phyloP scores from a whole-genome alignment of 257 asterid genomes.

The Striga asiatica region DNA sequence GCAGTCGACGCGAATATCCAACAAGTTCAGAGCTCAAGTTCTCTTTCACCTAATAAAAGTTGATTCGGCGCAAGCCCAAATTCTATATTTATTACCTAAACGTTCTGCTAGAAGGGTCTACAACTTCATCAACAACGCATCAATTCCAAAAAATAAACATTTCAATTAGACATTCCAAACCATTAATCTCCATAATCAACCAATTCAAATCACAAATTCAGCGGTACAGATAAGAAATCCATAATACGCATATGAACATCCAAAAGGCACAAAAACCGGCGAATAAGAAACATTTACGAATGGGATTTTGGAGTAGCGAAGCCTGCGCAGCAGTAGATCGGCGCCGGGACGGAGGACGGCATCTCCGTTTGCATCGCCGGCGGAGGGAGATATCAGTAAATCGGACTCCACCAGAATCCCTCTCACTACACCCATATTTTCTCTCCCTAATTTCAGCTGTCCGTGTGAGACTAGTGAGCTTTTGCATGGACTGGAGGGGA shows the following conservation, averaged over 20 bases:
- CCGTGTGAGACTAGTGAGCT: too few species aligned
- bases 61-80: too few species aligned
- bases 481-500: too few species aligned
- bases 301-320: constrained; percentile 57
- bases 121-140: too few species aligned
- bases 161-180: not conserved
- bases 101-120: too few species aligned
- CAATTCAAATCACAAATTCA: not conserved
- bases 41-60: not conserved
- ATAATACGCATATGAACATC: not conserved
- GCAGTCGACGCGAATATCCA: not conserved
- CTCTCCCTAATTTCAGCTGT: not conserved
- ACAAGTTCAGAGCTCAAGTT: not conserved
- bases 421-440: constrained; percentile 50
- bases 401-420: constrained; percentile 59
- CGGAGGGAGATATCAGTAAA: constrained; percentile 24
- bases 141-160: not conserved
- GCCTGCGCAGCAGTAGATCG: constrained; percentile 51
- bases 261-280: not conserved
- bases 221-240: not conserved
- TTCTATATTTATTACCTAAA: too few species aligned
- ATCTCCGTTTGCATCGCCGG: constrained; percentile 16
- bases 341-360: constrained; percentile 33
- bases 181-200: not conserved
- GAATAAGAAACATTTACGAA: constrained; percentile 22